Conservation (phyloP, 345 rosid species). For the Firmiana major region DNA sequence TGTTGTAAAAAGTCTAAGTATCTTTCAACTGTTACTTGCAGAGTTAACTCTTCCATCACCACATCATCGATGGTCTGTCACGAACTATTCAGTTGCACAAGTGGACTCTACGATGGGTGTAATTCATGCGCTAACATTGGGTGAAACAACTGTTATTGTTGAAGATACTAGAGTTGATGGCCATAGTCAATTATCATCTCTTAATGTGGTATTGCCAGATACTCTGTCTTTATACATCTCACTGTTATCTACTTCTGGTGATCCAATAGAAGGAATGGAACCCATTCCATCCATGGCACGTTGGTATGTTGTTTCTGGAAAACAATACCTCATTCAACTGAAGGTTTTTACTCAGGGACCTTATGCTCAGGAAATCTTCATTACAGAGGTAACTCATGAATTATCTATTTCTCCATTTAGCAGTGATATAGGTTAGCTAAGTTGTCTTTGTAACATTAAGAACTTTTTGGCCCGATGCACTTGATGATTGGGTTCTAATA, state of each 20-base stretch:
- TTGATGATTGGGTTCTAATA: neutral
- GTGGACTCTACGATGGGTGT: constrained; percentile 60
- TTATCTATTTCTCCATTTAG: constrained; percentile 2
- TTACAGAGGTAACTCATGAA: constrained; percentile 64
- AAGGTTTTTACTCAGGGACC: constrained; percentile 71
- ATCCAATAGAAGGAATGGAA: constrained; percentile 43
- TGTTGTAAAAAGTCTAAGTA: constrained; percentile 14
- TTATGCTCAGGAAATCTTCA: constrained; percentile 64
- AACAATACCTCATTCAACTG: constrained; percentile 58
- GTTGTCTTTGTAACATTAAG: constrained; percentile 13
- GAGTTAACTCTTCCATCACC: constrained; percentile 74
- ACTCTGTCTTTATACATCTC: constrained; percentile 46
- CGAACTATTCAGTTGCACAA: constrained; percentile 65
- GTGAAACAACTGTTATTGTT: constrained; percentile 65
- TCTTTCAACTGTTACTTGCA: constrained; percentile 39
- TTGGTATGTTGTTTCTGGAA: constrained; percentile 81
- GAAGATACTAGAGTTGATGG: constrained; percentile 92
- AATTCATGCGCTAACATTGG: constrained; percentile 59
- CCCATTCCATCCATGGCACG: constrained; percentile 52
- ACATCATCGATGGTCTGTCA: constrained; percentile 75
- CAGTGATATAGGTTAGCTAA: neutral
- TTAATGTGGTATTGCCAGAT: constrained; percentile 79
- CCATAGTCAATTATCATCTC: constrained; percentile 77
- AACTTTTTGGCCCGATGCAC: neutral
- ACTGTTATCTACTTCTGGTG: constrained; percentile 58